A percentile compares a stretch with the other conserved stretches of the same genome.
Conservation (phyloP, 768 basidiomycete genomes). For the Lentinula sp. region DNA sequence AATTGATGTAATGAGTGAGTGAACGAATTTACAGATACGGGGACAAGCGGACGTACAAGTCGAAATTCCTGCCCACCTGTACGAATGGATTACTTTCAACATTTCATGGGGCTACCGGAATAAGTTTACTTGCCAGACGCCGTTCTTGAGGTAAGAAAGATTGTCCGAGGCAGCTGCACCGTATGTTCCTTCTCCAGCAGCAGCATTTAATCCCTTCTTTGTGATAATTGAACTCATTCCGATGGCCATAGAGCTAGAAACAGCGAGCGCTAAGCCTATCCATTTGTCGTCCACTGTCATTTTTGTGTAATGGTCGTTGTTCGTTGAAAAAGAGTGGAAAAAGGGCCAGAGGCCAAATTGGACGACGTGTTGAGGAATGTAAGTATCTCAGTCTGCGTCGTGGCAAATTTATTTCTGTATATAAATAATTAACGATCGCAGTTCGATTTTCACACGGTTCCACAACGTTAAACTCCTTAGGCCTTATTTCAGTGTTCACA, state of each 20-base stretch:
- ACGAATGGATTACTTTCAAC: background rate
- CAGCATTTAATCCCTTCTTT: constrained; percentile 96
- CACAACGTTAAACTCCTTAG: too few species aligned
- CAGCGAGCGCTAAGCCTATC: constrained; percentile 85
- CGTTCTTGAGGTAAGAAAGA: constrained; percentile 81
- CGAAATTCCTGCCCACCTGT: constrained; percentile 80
- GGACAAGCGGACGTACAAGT: constrained; percentile 59
- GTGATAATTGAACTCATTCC: constrained; percentile 98
- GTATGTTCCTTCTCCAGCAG: constrained; percentile 50
- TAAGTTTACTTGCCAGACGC: constrained; percentile 55
- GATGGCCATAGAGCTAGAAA: constrained; percentile 81
- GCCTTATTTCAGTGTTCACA: too few species aligned
- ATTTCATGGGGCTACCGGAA: background rate
- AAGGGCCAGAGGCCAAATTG: constrained; percentile 1
- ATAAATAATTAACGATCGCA: too few species aligned
- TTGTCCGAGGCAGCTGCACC: constrained; percentile 67
- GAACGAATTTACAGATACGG: constrained; percentile 5
- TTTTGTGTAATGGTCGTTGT: background rate
- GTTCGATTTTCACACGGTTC: background rate
- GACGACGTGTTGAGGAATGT: background rate
- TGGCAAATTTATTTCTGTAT: background rate
- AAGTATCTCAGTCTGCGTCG: background rate
- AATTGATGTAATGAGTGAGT: constrained; percentile 5
- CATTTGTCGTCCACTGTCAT: constrained; percentile 89
- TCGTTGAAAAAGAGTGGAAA: background rate